Evolutionary conservation across 768 basidiomycete genomes (phyloP).

Genomic region (Russula griseocarnosa): DNA sequence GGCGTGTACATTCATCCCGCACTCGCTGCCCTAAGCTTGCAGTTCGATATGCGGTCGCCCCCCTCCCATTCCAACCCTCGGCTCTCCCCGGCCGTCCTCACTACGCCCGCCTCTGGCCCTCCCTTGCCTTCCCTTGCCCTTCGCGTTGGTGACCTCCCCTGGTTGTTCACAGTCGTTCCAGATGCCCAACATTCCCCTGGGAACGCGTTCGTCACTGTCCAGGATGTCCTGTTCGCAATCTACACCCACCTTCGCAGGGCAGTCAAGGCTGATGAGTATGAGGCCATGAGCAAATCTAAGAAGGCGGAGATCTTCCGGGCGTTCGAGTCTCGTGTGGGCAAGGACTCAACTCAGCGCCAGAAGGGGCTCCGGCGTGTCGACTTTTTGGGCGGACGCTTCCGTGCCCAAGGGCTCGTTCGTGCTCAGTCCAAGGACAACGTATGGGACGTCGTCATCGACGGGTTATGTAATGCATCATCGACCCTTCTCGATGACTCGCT

Average conservation of each 20-base stretch:
- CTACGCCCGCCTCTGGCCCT: constrained; percentile 5
- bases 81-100: neutral
- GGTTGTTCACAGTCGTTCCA: neutral
- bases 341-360: constrained; percentile 3
- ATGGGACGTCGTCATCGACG: constrained; percentile 21
- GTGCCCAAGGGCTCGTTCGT: constrained; percentile 14
- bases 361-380: constrained; percentile 21
- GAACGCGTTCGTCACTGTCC: constrained; percentile 10
- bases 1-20: neutral
- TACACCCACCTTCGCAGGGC: constrained; percentile 15
- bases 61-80: neutral
- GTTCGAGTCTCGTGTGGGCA: constrained; percentile 13
- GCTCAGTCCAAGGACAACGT: constrained; percentile 19
- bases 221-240: constrained; percentile 5
- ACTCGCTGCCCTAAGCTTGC: neutral
- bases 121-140: neutral
- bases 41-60: constrained; percentile 4
- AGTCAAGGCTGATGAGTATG: constrained; percentile 11
- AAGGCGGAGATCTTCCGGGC: neutral
- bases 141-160: constrained; percentile 15
- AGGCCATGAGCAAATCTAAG: neutral
- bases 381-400: constrained; percentile 3
- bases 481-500: too few relatives aligned
- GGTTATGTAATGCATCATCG: too few relatives aligned
- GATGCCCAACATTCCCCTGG: constrained; percentile 1